Evolutionary conservation across 148 eudicot species (phyloP).

Genomic region (Nepenthes mirabilis): DNA sequence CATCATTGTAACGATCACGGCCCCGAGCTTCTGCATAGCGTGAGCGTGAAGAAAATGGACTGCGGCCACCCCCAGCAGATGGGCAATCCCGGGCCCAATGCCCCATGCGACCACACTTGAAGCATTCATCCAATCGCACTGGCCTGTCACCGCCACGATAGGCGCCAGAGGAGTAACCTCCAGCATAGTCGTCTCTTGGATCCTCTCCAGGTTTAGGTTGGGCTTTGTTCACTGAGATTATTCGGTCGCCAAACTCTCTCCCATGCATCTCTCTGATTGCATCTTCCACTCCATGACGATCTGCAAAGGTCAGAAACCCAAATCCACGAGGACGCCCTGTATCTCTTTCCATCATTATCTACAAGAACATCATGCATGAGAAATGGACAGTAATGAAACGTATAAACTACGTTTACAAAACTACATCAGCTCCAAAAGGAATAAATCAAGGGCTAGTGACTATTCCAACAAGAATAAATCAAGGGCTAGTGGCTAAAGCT

Average conservation of each 20-base stretch:
- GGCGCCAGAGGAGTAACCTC: slow-evolving; percentile 38
- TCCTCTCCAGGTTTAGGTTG: slow-evolving; percentile 41
- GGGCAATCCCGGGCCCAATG: slow-evolving; percentile 77
- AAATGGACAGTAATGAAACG: slow-evolving; percentile 5
- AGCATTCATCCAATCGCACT: slow-evolving; percentile 41
- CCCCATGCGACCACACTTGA: slow-evolving; percentile 55
- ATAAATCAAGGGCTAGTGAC: too few relatives aligned
- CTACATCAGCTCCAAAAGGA: too few relatives aligned
- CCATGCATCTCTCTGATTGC: slow-evolving; percentile 69
- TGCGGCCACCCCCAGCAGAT: slow-evolving; percentile 38
- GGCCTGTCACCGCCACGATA: slow-evolving; percentile 43
- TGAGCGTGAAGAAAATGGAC: slow-evolving; percentile 23
- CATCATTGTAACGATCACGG: slow-evolving; percentile 37
- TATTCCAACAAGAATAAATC: too few relatives aligned
- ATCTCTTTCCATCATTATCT: slow-evolving; percentile 63
- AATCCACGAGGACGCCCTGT: slow-evolving; percentile 67
- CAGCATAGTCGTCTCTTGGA: slow-evolving; percentile 30
- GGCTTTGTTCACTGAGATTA: slow-evolving; percentile 43
- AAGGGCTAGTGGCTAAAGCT: too few relatives aligned
- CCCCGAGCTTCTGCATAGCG: slow-evolving; percentile 26
- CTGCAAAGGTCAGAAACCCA: slow-evolving; percentile 60
- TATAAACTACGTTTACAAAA: not conserved
- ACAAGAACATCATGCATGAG: slow-evolving; percentile 15
- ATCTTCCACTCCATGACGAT: slow-evolving; percentile 56
- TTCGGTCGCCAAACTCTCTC: slow-evolving; percentile 33